Conservation (phyloP, 208 protist genomes). For the Trichomonas vaginalis region DNA sequence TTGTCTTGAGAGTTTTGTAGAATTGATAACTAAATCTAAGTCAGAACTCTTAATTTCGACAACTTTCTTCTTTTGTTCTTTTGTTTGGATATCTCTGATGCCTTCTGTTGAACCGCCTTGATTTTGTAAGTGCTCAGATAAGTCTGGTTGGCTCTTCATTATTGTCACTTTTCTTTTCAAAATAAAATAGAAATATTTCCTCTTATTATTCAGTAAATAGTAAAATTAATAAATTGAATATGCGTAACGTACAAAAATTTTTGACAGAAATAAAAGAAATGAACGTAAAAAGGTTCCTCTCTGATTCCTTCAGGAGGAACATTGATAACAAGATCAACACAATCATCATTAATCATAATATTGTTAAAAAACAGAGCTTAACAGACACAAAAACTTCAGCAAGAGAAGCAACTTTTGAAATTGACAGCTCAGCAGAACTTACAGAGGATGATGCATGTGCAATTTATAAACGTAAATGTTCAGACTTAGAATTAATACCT, state of each 20-base stretch:
- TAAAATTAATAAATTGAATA: too few species aligned
- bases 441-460: not conserved
- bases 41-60: not conserved
- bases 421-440: not conserved
- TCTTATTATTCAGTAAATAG: too few species aligned
- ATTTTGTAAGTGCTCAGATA: too few species aligned
- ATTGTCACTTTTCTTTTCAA: too few species aligned
- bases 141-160: too few species aligned
- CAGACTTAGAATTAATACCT: not conserved
- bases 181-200: too few species aligned
- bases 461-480: not conserved
- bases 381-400: not conserved
- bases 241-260: too few species aligned
- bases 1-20: not conserved
- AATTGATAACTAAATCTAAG: not conserved
- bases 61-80: not conserved
- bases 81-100: not conserved
- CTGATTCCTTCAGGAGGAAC: not conserved
- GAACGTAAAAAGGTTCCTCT: not conserved
- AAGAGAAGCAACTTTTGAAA: not conserved
- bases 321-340: not conserved
- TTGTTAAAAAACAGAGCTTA: not conserved
- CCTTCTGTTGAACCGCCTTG: not conserved
- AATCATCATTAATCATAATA: not conserved
- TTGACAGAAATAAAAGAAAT: not conserved